These are phyloP conservation scores for Isatis lusitanica DNA, from an alignment of 441 rosid genomes.

Conservation along the genomic window DNA sequence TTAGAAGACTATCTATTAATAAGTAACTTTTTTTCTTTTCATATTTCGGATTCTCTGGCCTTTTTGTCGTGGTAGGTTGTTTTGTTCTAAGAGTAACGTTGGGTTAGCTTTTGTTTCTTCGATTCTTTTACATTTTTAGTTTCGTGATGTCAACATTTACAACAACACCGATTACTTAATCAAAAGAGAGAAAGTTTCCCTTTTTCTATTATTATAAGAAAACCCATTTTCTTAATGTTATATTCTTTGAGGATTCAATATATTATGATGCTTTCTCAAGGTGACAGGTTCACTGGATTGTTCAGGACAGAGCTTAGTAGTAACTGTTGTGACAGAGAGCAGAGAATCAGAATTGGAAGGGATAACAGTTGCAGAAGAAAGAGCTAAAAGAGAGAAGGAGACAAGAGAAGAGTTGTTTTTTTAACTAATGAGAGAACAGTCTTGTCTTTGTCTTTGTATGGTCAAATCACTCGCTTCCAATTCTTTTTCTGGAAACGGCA, in stretches of 20 bases:
- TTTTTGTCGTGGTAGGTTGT: background rate
- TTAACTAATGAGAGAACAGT: conserved; percentile 18
- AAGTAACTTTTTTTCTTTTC: conserved; percentile 2
- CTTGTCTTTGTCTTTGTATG: conserved; percentile 33
- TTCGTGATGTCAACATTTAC: conserved; percentile 19
- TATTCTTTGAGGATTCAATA: background rate
- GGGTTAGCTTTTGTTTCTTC: conserved; percentile 18
- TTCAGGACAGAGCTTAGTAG: background rate
- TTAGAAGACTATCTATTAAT: conserved; percentile 12
- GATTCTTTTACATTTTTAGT: conserved; percentile 30
- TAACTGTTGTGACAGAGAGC: conserved; percentile 29
- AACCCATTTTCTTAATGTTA: background rate
- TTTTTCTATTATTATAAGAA: background rate
- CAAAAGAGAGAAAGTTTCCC: conserved; percentile 3
- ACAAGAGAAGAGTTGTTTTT: conserved; percentile 10
- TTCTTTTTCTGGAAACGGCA: conserved; percentile 31
- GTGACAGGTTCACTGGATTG: conserved; percentile 11
- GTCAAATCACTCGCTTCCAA: conserved; percentile 33
- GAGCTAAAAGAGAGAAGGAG: conserved; percentile 30
- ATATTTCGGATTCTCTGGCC: background rate
- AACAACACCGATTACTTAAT: conserved; percentile 24
- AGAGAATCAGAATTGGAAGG: conserved; percentile 31
- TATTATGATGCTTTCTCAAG: background rate
- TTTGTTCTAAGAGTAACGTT: conserved; percentile 14
- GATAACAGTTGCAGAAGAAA: conserved; percentile 31